Percentiles rank a stretch among this genome's conserved stretches.
Evolutionary conservation across 352 stramenopile species (phyloP).

Genomic region (Phytophthora aleatoria): DNA sequence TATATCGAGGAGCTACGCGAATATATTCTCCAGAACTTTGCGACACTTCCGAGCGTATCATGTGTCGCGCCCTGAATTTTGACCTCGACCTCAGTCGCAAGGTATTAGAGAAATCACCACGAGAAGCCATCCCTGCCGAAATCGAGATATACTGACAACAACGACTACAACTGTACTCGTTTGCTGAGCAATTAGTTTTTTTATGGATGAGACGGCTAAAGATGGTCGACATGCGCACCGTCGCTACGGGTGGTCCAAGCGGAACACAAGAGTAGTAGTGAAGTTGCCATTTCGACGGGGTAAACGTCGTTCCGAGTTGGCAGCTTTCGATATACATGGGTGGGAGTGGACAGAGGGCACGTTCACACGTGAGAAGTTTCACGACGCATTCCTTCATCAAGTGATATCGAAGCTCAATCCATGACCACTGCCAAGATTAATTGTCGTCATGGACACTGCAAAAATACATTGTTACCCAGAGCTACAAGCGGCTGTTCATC

Average conservation of each 20-base stretch:
- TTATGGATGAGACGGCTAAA: slow-evolving; percentile 24
- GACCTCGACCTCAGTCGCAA: slow-evolving; percentile 6
- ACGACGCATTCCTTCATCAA: not conserved
- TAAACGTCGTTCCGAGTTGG: too few relatives aligned
- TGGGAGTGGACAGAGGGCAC: slow-evolving; percentile 2
- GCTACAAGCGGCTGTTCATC: too few relatives aligned
- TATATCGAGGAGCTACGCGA: too few relatives aligned
- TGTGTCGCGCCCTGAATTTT: slow-evolving; percentile 3
- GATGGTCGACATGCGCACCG: too few relatives aligned
- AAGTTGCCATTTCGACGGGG: too few relatives aligned
- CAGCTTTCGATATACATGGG: too few relatives aligned
- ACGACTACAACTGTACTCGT: slow-evolving; percentile 2
- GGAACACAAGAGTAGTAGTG: too few relatives aligned
- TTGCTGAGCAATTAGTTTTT: slow-evolving; percentile 4
- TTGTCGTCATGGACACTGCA: slow-evolving; percentile 2
- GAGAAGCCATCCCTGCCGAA: slow-evolving; percentile 4
- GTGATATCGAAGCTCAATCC: not conserved
- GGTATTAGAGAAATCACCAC: not conserved
- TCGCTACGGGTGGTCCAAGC: too few relatives aligned
- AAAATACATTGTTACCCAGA: too few relatives aligned
- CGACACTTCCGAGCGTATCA: not conserved
- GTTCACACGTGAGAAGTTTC: not conserved
- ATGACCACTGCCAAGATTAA: not conserved
- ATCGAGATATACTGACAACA: slow-evolving; percentile 5
- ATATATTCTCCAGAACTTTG: too few relatives aligned